These are phyloP conservation scores for Chlamydomonas asymmetrica DNA, from an alignment of 139 green algal genomes.

Conservation along the genomic window DNA sequence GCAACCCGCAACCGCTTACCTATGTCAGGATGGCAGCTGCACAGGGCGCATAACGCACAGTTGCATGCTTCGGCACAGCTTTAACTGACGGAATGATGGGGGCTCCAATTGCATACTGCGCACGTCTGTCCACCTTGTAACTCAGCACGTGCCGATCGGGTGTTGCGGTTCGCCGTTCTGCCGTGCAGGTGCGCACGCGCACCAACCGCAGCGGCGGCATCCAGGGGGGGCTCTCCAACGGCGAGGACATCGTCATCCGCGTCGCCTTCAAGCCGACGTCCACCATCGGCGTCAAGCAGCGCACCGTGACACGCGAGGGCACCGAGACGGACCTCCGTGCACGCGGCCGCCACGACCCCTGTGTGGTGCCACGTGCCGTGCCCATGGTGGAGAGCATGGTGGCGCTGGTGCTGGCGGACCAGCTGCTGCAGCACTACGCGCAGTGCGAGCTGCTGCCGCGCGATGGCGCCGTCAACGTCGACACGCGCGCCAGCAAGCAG, in stretches of 20 bases:
- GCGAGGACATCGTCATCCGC: conserved; percentile 93
- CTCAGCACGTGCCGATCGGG: too few relatives aligned
- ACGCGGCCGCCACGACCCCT: conserved; percentile 93
- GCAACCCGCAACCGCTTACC: too few relatives aligned
- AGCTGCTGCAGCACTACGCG: conserved; percentile 77
- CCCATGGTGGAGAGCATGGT: conserved; percentile 99
- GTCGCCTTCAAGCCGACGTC: conserved; percentile 99
- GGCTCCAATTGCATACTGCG: too few relatives aligned
- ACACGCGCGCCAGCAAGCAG: conserved; percentile 28
- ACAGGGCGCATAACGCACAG: too few relatives aligned
- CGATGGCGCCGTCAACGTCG: conserved; percentile 43
- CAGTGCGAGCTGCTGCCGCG: conserved; percentile 92
- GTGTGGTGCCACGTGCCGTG: conserved; percentile 93
- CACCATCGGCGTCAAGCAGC: conserved; percentile 89
- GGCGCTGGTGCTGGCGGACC: conserved; percentile 93
- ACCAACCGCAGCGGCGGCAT: conserved; percentile 82
- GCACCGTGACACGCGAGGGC: conserved; percentile 75
- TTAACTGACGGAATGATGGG: too few relatives aligned
- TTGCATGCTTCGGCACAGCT: too few relatives aligned
- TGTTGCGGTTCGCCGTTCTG: too few relatives aligned
- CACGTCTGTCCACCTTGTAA: too few relatives aligned
- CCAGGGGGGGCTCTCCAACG: conserved; percentile 92
- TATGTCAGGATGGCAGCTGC: too few relatives aligned
- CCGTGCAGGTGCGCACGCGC: conserved; percentile 75
- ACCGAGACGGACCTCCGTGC: conserved; percentile 86